phyloP scores from a whole-genome alignment of 768 basidiomycete species.

The Collybiopsis luxurians region DNA sequence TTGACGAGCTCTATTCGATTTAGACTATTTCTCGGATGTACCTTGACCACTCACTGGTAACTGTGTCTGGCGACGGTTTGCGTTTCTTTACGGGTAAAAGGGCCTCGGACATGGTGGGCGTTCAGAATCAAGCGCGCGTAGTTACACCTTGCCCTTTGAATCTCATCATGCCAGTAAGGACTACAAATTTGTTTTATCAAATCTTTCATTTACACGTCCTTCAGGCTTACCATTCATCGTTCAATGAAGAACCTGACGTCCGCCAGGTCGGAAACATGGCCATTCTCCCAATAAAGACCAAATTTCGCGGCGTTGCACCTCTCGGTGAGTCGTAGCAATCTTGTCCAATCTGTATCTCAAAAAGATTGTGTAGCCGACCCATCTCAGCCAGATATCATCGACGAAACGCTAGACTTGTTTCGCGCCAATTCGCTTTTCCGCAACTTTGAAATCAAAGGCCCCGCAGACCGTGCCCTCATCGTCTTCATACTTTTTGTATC shows the following conservation, averaged over 20 bases:
- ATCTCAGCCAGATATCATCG: conserved; percentile 82
- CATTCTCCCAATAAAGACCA: conserved; percentile 88
- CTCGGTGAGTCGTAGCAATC: conserved; percentile 45
- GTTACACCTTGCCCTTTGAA: not conserved
- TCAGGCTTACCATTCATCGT: conserved; percentile 94
- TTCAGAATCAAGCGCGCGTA: not conserved
- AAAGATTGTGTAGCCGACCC: conserved; percentile 59
- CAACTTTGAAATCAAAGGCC: conserved; percentile 99
- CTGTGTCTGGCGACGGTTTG: conserved; percentile 64
- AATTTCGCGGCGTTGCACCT: conserved; percentile 90
- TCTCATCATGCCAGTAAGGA: conserved; percentile 19
- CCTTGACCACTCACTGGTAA: conserved; percentile 58
- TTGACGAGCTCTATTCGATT: conserved; percentile 66
- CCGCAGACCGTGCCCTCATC: conserved; percentile 93
- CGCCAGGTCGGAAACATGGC: conserved; percentile 88
- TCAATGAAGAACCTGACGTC: conserved; percentile 82
- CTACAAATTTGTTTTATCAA: not conserved
- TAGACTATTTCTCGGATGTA: not conserved
- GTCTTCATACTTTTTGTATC: conserved; percentile 97
- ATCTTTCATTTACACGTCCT: conserved; percentile 8
- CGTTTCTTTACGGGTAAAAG: conserved; percentile 43
- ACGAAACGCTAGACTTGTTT: conserved; percentile 95
- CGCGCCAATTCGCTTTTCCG: conserved; percentile 98
- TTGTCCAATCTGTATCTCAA: conserved; percentile 9
- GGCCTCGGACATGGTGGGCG: conserved; percentile 22